Base-by-base conservation (phyloP, 208 protist species). In the Trypanosomatidae sp. region DNA sequence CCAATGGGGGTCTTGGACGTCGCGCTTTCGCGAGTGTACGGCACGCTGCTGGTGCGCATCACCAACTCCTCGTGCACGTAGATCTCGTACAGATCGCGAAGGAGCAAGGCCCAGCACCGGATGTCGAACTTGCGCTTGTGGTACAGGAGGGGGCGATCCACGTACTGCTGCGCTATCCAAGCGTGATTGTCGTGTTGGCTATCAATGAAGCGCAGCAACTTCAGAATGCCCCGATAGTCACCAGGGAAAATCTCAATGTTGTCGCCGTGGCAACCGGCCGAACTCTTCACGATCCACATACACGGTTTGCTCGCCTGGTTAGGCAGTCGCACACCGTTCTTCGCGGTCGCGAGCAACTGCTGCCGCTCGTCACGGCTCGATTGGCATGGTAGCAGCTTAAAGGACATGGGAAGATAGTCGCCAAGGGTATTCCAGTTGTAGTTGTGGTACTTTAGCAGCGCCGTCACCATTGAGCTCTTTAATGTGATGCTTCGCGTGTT, bases 121-220 rank as follows among this genome's bases (percentile, higher is more conserved):
- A 98, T 77, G 67, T 98, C 93, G 70, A 98, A 98, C 83, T 98
- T 98, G 30, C 93, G 84, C 28, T 84, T 74, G 49, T 86, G 80
- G 46, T 95, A 76, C 25, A 98, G 80, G 39, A 98, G 81, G 66
- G 95, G 95, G 2, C 86, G 88, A 44, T 91, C 83, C 0, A 97
- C 73, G 74, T 98, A 98, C 49, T 80, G 75, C 81, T 98, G 95
- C 36, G 87, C 91, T 22, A 95, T 87, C 79, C 85, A 97, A 9
- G 77, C 50, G 4, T 80, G 83, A 33, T 22, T 71, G 17, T 74
- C 68, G 55, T 66, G 62, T 30, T 72, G 50, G 71, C 52, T 39
- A 68, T 82, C 76, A 46, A 84, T 59, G 74, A 87, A 92, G 13
- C 77, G 68, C 13, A 93, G 71, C 58, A 93, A 70, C 19, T 83